A percentile compares a stretch with the other conserved stretches of the same genome.
These are phyloP conservation scores for Diplocarpon rosae DNA, from an alignment of 2,329 filamentous ascomycete species.

Conservation along the genomic window DNA sequence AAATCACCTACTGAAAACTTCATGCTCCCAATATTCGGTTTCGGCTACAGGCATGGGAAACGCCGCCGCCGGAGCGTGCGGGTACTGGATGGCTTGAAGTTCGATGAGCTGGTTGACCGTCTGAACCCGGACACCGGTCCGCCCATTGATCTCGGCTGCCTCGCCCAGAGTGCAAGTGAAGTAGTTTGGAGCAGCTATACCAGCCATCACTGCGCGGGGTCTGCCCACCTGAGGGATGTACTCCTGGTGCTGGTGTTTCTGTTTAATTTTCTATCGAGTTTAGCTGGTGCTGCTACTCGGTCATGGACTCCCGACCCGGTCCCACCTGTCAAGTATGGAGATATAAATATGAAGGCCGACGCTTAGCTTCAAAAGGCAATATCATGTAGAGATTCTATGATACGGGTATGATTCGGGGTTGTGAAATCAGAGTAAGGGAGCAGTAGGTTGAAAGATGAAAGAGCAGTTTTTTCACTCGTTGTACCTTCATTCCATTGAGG, in stretches of 20 bases:
- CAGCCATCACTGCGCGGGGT: too few species aligned
- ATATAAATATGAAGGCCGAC: too few species aligned
- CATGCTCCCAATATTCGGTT: not conserved
- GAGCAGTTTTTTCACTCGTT: too few species aligned
- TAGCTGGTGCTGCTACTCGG: not conserved
- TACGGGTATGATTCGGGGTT: too few species aligned
- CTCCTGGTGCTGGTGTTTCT: not conserved
- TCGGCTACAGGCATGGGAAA: constrained; percentile 29
- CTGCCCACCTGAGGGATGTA: too few species aligned
- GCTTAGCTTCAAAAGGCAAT: too few species aligned
- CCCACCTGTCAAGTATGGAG: too few species aligned
- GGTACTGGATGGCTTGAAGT: constrained; percentile 32
- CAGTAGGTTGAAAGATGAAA: too few species aligned
- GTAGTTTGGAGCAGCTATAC: not conserved
- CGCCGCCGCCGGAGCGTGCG: constrained; percentile 36
- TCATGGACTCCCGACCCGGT: too few species aligned
- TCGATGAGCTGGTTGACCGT: constrained; percentile 40
- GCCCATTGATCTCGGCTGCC: not conserved
- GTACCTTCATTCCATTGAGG: too few species aligned
- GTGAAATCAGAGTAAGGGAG: too few species aligned
- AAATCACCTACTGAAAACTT: not conserved
- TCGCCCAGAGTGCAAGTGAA: not conserved
- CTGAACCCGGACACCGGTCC: not conserved
- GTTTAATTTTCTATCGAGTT: not conserved
- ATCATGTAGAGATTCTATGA: too few species aligned